Percentiles rank a stretch among this genome's conserved stretches.
phyloP scores from a whole-genome alignment of 768 basidiomycete species.

The Kwoniella dendrophila region DNA sequence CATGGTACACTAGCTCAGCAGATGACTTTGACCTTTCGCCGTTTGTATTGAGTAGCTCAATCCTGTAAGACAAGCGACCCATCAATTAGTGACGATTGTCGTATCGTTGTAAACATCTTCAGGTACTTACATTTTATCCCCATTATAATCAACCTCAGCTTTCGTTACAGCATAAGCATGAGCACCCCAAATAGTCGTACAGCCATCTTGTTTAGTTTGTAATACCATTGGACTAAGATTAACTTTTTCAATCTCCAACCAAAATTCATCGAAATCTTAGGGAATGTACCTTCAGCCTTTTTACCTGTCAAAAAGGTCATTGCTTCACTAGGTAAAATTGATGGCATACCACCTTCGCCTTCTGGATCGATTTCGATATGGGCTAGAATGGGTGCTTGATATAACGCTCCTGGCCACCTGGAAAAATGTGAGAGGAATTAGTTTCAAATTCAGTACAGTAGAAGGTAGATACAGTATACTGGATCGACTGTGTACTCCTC shows the following conservation, averaged over 20 bases:
- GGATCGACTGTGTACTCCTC: not conserved
- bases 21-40: not conserved
- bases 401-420: slow-evolving; percentile 3
- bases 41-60: not conserved
- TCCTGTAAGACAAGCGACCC: not conserved
- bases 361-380: not conserved
- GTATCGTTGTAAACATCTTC: not conserved
- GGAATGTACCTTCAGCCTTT: not conserved
- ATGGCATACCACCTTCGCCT: not conserved
- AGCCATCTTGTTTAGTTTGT: not conserved
- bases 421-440: not conserved
- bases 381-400: not conserved
- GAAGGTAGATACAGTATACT: not conserved
- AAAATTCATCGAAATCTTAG: slow-evolving; percentile 1
- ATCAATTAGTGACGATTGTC: not conserved
- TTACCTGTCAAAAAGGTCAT: not conserved
- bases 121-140: not conserved
- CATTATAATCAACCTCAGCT: not conserved
- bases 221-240: not conserved
- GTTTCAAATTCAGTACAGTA: not conserved
- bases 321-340: not conserved
- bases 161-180: slow-evolving; percentile 1
- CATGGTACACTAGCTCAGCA: not conserved
- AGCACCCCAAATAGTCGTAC: not conserved
- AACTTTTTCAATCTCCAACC: not conserved